Percentiles rank a stretch among this genome's conserved stretches.
Conservation (phyloP, 2,329 filamentous ascomycete species). For the Sclerotinia sclerotiorum region DNA sequence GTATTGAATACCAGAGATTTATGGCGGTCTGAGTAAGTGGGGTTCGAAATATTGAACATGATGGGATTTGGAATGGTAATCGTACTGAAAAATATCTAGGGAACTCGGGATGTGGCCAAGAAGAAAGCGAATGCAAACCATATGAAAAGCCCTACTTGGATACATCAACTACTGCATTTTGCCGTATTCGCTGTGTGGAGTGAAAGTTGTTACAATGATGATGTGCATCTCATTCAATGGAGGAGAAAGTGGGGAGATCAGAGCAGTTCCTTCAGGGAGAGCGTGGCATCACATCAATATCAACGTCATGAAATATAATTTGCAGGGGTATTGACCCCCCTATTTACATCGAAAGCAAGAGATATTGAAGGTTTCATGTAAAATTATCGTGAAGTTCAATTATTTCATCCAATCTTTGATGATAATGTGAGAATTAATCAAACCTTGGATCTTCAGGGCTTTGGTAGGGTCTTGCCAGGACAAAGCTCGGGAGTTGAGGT, state of each 20-base stretch:
- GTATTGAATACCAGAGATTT: not conserved
- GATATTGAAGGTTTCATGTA: not conserved
- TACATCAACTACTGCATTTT: not conserved
- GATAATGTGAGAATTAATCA: not conserved
- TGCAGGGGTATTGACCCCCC: conserved; percentile 11
- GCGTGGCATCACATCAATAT: not conserved
- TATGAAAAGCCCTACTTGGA: not conserved
- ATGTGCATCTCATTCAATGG: not conserved
- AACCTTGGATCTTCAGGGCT: not conserved
- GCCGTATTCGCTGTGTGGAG: not conserved
- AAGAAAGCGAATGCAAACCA: conserved; percentile 1
- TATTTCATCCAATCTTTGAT: not conserved
- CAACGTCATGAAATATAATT: not conserved
- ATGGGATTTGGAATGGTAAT: not conserved
- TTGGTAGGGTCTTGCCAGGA: conserved; percentile 9
- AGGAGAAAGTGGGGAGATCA: conserved; percentile 1
- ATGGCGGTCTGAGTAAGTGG: conserved; percentile 9
- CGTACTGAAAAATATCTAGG: not conserved
- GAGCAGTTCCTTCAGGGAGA: not conserved
- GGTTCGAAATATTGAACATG: not conserved
- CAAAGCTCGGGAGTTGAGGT: conserved; percentile 19
- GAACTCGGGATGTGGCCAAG: not conserved
- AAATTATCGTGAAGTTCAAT: conserved; percentile 8
- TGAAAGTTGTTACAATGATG: not conserved
- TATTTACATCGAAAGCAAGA: not conserved